Evolutionary conservation across 2,329 filamentous ascomycete genomes (phyloP), one percentile per base, ranked within the genome.

Genomic region (Diplodia sapinea): DNA sequence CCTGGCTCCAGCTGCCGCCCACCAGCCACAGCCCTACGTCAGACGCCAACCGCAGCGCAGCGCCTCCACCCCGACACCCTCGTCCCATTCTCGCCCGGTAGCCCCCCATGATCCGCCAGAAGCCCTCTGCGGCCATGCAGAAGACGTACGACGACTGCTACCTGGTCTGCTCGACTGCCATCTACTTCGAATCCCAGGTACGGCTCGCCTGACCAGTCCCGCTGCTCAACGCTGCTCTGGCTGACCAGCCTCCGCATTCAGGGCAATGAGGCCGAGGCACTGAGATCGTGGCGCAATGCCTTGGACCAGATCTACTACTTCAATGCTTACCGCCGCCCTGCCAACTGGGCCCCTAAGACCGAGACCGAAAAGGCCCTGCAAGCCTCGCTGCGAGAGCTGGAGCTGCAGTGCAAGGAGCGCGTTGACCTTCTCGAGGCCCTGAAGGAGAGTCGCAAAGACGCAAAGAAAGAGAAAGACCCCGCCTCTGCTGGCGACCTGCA

Each of bases 131-230:
- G 79, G 88, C 89, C 70, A 88, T 97, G 79, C 94, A 98, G 82
- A 97, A 97, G 86, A 96, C 93, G 67, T 98, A 98, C 82, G 94
- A 98, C 82, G 93, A 98, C 79, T 94, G 91, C 79, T 97, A 97
- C 81, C 82, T 97, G 73, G 93, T 91, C 76, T 97, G 94, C 81
- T 97, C 94, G 15, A 98, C 94, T 1, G 94, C 94, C 49, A 92
- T 97, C 65, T 97, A 97, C 81, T 97, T 97, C 79, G 95, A 99
- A 82, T 88, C 90, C 77, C 91, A 96, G 87, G 93, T 96, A 81
- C 71, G n/a, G 15, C 15, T 36, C 26, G 20, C 23, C 54, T 64
- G 49, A 38, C 59, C 54, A 11, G 9, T 43, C 40, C 43, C 51
- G 31, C 31, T 38, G 40, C 54, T 20, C 61, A 38, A 33, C 36